phyloP scores from a whole-genome alignment of 1,284 basidiomycete genomes.

The Rhodofomes roseus region DNA sequence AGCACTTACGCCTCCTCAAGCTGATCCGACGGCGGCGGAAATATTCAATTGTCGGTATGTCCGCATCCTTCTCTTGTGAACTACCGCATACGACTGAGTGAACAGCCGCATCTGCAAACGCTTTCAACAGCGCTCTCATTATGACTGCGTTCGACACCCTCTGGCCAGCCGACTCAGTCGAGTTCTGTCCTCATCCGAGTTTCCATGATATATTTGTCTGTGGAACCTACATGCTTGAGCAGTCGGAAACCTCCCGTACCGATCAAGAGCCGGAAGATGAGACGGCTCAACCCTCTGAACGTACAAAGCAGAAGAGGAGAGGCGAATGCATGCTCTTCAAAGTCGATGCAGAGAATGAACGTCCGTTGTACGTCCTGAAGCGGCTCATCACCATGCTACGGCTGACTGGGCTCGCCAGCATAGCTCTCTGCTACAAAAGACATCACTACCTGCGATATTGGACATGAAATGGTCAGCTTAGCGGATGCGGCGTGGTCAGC shows the following conservation, averaged over 20 bases:
- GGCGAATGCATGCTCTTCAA: conserved; percentile 72
- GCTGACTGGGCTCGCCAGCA: conserved; percentile 4
- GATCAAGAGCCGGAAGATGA: conserved; percentile 7
- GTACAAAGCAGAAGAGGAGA: conserved; percentile 38
- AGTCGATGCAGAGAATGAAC: conserved; percentile 27
- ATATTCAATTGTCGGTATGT: not conserved
- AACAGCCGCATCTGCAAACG: not conserved
- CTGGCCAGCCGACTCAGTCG: conserved; percentile 86
- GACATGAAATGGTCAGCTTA: conserved; percentile 87
- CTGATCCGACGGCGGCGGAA: not conserved
- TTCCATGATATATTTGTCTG: conserved; percentile 72
- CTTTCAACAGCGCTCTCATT: not conserved
- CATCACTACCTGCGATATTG: conserved; percentile 79
- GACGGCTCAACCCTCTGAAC: conserved; percentile 7
- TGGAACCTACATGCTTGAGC: conserved; percentile 83
- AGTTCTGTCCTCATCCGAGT: conserved; percentile 76
- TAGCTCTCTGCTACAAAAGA: conserved; percentile 65
- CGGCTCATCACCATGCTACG: not conserved
- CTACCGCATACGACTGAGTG: not conserved
- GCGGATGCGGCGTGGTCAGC: not conserved
- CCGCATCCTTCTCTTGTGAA: not conserved
- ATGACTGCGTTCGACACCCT: conserved; percentile 56
- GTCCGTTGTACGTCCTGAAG: conserved; percentile 14
- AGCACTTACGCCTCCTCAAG: not conserved
- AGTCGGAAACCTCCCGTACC: conserved; percentile 23